These are phyloP conservation scores for Penicillium sp. DNA, from an alignment of 2,329 filamentous ascomycete species.

Conservation along the genomic window DNA sequence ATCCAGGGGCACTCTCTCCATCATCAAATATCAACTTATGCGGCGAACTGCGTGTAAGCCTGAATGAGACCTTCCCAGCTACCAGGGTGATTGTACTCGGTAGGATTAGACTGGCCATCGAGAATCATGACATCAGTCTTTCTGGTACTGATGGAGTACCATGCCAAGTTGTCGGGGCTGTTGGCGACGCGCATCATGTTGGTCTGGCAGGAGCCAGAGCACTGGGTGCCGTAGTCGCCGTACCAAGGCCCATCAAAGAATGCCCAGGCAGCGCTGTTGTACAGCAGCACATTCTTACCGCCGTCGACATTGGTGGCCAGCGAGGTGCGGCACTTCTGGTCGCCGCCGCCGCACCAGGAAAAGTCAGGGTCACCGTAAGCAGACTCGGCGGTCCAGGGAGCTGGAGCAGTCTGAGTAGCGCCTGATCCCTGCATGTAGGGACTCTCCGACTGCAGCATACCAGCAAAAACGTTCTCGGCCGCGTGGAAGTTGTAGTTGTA, in stretches of 20 bases:
- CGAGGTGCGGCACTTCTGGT: conserved; percentile 34
- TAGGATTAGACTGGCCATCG: conserved; percentile 18
- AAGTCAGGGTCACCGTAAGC: conserved; percentile 23
- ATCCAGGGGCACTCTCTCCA: too few species aligned
- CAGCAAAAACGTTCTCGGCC: conserved; percentile 39
- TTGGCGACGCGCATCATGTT: conserved; percentile 24
- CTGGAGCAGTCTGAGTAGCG: conserved; percentile 25
- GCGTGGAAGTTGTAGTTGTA: conserved; percentile 46
- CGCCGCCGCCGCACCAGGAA: conserved; percentile 23
- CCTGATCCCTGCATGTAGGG: conserved; percentile 24
- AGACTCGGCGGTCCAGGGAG: conserved; percentile 22
- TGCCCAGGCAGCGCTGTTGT: conserved; percentile 36
- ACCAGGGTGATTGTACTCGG: conserved; percentile 25
- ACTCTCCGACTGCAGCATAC: conserved; percentile 29
- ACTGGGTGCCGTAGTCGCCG: conserved; percentile 18
- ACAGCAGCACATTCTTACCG: conserved; percentile 32
- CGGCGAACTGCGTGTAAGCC: conserved; percentile 19
- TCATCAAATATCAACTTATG: background rate
- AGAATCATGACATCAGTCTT: conserved; percentile 28
- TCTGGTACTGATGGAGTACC: conserved; percentile 24
- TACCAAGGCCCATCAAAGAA: conserved; percentile 34
- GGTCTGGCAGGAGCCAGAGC: conserved; percentile 28
- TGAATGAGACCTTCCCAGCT: conserved; percentile 33
- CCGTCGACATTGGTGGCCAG: conserved; percentile 25
- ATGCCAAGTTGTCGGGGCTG: conserved; percentile 16